Base-by-base conservation (phyloP, 202 grass and related monocot species). In the Cymbopogon flexuosus region DNA sequence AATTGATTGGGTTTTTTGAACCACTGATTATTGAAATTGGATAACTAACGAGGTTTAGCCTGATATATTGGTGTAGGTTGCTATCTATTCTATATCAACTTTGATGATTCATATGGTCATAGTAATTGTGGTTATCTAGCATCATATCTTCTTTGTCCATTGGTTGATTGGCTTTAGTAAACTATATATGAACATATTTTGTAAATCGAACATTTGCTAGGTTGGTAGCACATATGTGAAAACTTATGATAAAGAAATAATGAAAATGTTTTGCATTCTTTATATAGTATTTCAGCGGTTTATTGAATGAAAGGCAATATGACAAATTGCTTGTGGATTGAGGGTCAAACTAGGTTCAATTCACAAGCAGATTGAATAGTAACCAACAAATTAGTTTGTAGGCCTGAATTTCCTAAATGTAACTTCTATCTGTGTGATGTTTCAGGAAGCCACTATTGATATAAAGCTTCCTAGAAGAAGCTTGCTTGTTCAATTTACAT, bases 401-500 rank as follows among this genome's bases (percentile, higher is more conserved):
- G 12, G 1, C 37, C 2, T 8, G 47, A 72, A 85, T 68, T 29
- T 4, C 8, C 49, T 84, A 39, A 39, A 39, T 72, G 49, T 16
- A 67, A 67, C 6, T 39, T 12, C 24, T 54, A 27, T 29, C 8
- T 70, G 33, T 85, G 60, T 81, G 10, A 14, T 80, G n/a, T 46
- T 83, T 31, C 85, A 97, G 90, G 93, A 89, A 51, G 39, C 39
- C 5, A 75, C 52, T 72, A n/a, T 89, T 88, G 87, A 97, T 85
- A 52, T 94, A 84, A 91, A 88, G 24, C 87, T 97, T 78, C 94
- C 90, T 15, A 90, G 92, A 78, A 97, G 94, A 89, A 92, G 81
- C 73, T 88, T 97, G 86, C 85, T 90, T 43, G 90, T 94, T 75
- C 77, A 97, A 75, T 94, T 94, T 82, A 97, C 94, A 83, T 97